Evolutionary conservation across 2,329 filamentous ascomycete genomes (phyloP).

Genomic region (Ophiostoma ips): DNA sequence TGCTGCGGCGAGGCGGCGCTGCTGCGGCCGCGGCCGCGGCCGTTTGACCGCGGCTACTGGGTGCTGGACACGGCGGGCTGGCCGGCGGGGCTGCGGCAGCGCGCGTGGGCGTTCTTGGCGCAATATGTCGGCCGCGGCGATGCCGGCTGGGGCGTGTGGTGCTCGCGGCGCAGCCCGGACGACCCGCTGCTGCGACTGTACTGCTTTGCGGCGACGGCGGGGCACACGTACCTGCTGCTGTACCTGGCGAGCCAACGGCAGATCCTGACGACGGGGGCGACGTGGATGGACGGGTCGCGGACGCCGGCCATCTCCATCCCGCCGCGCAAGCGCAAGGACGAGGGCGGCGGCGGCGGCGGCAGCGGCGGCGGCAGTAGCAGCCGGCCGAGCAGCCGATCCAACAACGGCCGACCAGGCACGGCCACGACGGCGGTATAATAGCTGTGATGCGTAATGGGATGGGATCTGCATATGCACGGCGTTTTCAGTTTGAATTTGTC

Average conservation of each 20-base stretch:
- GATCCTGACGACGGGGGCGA: conserved; percentile 40
- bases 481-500: not conserved
- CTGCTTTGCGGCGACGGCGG: conserved; percentile 62
- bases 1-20: not conserved
- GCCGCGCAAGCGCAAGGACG: conserved; percentile 12
- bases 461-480: not conserved
- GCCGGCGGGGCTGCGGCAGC: conserved; percentile 31
- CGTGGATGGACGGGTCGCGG: conserved; percentile 55
- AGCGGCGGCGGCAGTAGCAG: too few species aligned
- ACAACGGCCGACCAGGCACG: not conserved
- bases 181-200: conserved; percentile 46
- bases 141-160: conserved; percentile 56
- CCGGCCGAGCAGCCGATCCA: not conserved
- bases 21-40: conserved; percentile 31
- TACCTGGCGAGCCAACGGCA: conserved; percentile 56
- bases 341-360: too few species aligned
- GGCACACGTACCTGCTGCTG: conserved; percentile 61
- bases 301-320: conserved; percentile 33
- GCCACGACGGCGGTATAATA: not conserved
- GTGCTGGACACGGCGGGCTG: conserved; percentile 43
- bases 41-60: conserved; percentile 71
- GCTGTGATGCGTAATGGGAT: not conserved
- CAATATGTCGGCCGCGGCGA: conserved; percentile 44
- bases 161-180: conserved; percentile 30
- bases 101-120: conserved; percentile 48